phyloP scores from a whole-genome alignment of 495 filamentous ascomycete species.

The Lepraria neglecta region DNA sequence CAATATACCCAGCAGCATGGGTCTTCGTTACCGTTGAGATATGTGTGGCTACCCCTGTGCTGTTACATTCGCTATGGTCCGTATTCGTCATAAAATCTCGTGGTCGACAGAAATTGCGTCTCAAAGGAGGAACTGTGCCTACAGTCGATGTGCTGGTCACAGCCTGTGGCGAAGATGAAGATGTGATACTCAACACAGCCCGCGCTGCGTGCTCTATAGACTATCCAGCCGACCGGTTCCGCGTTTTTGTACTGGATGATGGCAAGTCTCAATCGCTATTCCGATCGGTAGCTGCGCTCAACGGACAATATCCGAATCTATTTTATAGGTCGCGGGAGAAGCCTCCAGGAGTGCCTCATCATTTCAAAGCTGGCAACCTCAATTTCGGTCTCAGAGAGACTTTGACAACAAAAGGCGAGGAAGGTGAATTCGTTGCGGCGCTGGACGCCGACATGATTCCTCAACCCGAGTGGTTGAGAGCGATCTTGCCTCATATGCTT shows the following conservation, averaged over 20 bases:
- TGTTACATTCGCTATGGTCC: neutral
- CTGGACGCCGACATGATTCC: constrained; percentile 56
- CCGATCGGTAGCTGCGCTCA: constrained; percentile 29
- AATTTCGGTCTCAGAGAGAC: constrained; percentile 42
- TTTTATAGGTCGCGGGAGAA: constrained; percentile 46
- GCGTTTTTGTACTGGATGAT: constrained; percentile 50
- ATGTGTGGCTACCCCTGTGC: neutral
- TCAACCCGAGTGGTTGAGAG: constrained; percentile 47
- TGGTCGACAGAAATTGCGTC: constrained; percentile 3
- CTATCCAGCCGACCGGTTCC: constrained; percentile 44
- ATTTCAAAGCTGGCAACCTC: constrained; percentile 54
- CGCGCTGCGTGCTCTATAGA: constrained; percentile 43
- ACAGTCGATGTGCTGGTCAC: constrained; percentile 49
- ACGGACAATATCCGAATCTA: constrained; percentile 33
- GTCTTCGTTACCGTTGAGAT: constrained; percentile 8
- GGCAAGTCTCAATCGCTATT: constrained; percentile 34
- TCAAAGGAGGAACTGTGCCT: constrained; percentile 25
- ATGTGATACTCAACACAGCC: constrained; percentile 49
- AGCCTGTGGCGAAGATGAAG: constrained; percentile 47
- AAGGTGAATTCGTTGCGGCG: constrained; percentile 44
- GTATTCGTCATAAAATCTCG: constrained; percentile 6
- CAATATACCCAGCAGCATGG: constrained; percentile 15
- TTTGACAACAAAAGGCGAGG: constrained; percentile 34
- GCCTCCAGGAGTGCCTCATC: constrained; percentile 41
- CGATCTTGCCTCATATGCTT: constrained; percentile 44